Evolutionary conservation across 2,329 filamentous ascomycete species (phyloP).

Genomic region (Lachnellula subtilissima): DNA sequence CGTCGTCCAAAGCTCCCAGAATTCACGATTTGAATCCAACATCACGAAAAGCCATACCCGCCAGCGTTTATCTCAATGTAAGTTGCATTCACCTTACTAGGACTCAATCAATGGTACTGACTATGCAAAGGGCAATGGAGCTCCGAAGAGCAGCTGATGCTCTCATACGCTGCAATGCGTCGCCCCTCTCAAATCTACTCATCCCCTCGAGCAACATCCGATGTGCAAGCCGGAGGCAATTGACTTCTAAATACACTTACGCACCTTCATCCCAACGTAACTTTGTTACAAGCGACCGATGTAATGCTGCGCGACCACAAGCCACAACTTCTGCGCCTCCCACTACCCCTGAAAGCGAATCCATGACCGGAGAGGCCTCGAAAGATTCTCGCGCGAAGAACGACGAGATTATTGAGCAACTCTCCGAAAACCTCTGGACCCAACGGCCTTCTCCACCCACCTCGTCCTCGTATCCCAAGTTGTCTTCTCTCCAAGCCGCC

Average conservation of each 20-base stretch:
- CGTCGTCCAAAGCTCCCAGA: too few relatives aligned
- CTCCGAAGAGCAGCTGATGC: slow-evolving; percentile 30
- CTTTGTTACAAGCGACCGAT: slow-evolving; percentile 5
- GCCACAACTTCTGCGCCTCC: slow-evolving; percentile 5
- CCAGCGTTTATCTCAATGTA: slow-evolving; percentile 15
- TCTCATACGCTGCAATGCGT: slow-evolving; percentile 27
- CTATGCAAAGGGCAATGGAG: slow-evolving; percentile 27
- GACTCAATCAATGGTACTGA: slow-evolving; percentile 8
- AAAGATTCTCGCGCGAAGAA: not conserved
- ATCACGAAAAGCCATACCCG: slow-evolving; percentile 11
- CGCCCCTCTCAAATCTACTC: slow-evolving; percentile 26
- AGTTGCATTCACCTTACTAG: slow-evolving; percentile 12
- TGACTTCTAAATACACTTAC: slow-evolving; percentile 6
- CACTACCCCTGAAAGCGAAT: not conserved
- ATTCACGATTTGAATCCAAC: slow-evolving; percentile 9
- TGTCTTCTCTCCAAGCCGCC: not conserved
- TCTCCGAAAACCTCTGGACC: slow-evolving; percentile 2
- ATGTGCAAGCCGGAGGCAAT: slow-evolving; percentile 15
- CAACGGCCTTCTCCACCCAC: not conserved
- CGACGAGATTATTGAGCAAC: not conserved
- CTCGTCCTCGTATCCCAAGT: not conserved
- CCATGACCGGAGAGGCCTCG: not conserved
- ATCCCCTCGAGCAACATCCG: slow-evolving; percentile 21
- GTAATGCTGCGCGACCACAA: slow-evolving; percentile 6
- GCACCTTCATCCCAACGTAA: slow-evolving; percentile 4